These are phyloP conservation scores for Gynochthodes officinalis DNA, from an alignment of 257 asterid genomes.

Conservation along the genomic window DNA sequence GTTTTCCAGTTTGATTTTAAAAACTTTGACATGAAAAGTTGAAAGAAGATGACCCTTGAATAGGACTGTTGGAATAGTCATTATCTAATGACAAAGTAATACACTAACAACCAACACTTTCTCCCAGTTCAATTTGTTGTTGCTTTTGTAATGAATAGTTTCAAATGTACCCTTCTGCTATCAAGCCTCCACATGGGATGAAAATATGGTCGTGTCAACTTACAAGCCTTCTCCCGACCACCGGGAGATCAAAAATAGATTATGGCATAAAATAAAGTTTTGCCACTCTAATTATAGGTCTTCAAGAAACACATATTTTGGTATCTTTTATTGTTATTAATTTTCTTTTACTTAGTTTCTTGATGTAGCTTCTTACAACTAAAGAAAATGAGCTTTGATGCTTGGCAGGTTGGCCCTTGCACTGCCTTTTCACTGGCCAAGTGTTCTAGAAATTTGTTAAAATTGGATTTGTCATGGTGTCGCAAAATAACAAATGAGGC, in stretches of 20 bases:
- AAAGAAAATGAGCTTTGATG: not conserved
- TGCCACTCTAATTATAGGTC: not conserved
- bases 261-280: not conserved
- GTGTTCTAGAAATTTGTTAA: conserved; percentile 43
- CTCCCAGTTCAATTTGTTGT: not conserved
- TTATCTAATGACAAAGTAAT: not conserved
- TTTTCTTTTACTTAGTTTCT: not conserved
- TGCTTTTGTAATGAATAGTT: not conserved
- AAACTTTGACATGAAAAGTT: no score
- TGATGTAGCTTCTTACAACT: not conserved
- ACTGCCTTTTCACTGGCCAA: conserved; percentile 68
- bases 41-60: not conserved
- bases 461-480: conserved; percentile 81
- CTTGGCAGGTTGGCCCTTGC: conserved; percentile 47
- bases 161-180: not conserved
- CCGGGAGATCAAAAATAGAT: no score
- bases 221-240: not conserved
- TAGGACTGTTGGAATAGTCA: not conserved
- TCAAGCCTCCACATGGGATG: not conserved
- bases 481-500: conserved; percentile 57
- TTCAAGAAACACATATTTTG: not conserved
- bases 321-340: not conserved
- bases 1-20: not conserved
- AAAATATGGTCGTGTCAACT: not conserved
- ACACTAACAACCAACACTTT: no score